Evolutionary conservation across 768 basidiomycete species (phyloP).

Genomic region (Hypholoma fasciculare): DNA sequence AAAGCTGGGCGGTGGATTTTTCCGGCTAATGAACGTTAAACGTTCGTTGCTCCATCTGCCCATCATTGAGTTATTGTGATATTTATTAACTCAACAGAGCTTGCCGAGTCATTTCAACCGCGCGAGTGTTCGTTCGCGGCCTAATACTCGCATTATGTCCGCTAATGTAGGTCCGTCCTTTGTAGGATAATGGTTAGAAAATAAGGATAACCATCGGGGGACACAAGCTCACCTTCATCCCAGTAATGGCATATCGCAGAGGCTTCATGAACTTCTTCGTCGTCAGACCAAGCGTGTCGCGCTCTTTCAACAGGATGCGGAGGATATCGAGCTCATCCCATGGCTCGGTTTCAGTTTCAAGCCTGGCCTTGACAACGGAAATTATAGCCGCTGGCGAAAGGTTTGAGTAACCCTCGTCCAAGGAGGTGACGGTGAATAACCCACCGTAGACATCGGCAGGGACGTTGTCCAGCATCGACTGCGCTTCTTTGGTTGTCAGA

Average conservation of each 20-base stretch:
- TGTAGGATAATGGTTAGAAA: neutral
- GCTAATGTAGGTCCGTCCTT: slow-evolving; percentile 52
- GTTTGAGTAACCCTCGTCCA: slow-evolving; percentile 5
- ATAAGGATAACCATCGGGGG: neutral
- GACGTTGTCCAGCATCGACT: slow-evolving; percentile 47
- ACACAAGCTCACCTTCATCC: slow-evolving; percentile 64
- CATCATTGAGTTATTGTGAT: too few relatives aligned
- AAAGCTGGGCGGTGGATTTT: too few relatives aligned
- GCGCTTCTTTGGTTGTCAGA: slow-evolving; percentile 53
- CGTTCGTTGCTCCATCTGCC: too few relatives aligned
- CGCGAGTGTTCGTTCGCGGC: slow-evolving; percentile 39
- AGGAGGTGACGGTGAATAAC: slow-evolving; percentile 1
- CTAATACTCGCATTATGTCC: slow-evolving; percentile 44
- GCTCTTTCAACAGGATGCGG: slow-evolving; percentile 43
- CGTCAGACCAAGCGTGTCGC: slow-evolving; percentile 36
- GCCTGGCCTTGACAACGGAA: slow-evolving; percentile 24
- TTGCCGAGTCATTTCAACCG: slow-evolving; percentile 24
- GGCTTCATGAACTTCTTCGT: slow-evolving; percentile 67
- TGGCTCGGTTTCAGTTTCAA: slow-evolving; percentile 29
- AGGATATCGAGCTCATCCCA: slow-evolving; percentile 29
- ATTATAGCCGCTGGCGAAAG: slow-evolving; percentile 31
- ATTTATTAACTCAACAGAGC: too few relatives aligned
- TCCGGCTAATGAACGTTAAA: too few relatives aligned
- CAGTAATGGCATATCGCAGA: slow-evolving; percentile 78
- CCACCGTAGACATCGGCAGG: slow-evolving; percentile 45